These are phyloP conservation scores for Solanum virginianum DNA, from an alignment of 257 asterid species.

Conservation along the genomic window DNA sequence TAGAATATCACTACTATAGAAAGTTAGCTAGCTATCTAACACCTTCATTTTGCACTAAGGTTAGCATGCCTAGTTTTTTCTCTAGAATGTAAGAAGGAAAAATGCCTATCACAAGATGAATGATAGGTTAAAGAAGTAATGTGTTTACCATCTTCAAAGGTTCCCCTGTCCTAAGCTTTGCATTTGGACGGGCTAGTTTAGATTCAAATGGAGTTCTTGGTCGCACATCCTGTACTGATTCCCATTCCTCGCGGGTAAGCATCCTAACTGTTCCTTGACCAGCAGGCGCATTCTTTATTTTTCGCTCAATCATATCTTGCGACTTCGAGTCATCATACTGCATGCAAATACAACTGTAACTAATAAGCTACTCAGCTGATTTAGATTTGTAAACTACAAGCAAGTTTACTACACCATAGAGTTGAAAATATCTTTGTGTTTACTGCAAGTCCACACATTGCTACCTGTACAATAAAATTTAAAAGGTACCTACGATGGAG, in stretches of 20 bases:
- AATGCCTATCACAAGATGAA: background rate
- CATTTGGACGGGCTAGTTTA: conserved; percentile 62
- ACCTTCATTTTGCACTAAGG: background rate
- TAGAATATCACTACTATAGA: background rate
- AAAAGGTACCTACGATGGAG: background rate
- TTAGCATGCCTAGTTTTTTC: background rate
- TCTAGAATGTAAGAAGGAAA: background rate
- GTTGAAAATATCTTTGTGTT: background rate
- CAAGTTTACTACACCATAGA: background rate
- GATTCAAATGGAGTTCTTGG: conserved; percentile 93
- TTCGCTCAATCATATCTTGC: conserved; percentile 61
- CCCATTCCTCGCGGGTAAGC: conserved; percentile 93
- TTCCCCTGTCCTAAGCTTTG: conserved; percentile 26
- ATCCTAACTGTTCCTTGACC: conserved; percentile 90
- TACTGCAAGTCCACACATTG: background rate
- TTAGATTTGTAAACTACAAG: background rate
- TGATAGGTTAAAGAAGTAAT: background rate
- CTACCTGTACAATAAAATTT: background rate
- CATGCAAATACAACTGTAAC: conserved; percentile 6
- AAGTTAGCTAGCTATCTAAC: background rate
- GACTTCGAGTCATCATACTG: conserved; percentile 68
- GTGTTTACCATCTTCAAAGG: conserved; percentile 15
- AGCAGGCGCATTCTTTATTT: conserved; percentile 73
- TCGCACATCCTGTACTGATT: conserved; percentile 48
- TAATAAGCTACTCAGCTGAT: background rate